Conservation (phyloP, 2,329 filamentous ascomycete genomes). For the Fusarium cicatricum region DNA sequence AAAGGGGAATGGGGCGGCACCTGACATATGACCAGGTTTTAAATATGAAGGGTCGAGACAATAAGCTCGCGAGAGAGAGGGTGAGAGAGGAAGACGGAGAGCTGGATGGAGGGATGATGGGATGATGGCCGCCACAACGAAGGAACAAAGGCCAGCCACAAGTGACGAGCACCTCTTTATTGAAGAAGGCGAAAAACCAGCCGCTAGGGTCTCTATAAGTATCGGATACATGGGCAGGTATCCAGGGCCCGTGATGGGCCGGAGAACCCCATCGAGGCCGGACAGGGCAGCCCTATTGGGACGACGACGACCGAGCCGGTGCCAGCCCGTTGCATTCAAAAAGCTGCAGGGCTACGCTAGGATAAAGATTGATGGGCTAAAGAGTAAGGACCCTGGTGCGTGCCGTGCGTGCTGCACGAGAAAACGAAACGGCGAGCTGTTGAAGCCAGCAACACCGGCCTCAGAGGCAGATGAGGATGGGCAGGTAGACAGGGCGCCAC, state of each 20-base stretch:
- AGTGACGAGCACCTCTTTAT: constrained; percentile 20
- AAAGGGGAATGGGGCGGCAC: constrained; percentile 28
- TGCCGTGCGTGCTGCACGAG: constrained; percentile 32
- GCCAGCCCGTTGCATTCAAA: constrained; percentile 17
- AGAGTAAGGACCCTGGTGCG: constrained; percentile 18
- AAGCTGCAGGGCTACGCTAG: constrained; percentile 34
- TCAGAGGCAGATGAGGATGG: constrained; percentile 15
- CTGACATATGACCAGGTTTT: constrained; percentile 34
- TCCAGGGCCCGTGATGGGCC: constrained; percentile 17
- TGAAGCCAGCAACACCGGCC: constrained; percentile 9
- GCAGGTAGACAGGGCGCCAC: constrained; percentile 29
- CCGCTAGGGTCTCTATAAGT: constrained; percentile 35
- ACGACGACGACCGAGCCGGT: constrained; percentile 25
- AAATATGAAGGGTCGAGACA: constrained; percentile 22
- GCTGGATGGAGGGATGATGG: background rate
- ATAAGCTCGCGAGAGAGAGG: constrained; percentile 32
- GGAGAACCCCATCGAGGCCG: constrained; percentile 31
- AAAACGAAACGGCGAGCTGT: constrained; percentile 28
- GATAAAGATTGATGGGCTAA: constrained; percentile 28
- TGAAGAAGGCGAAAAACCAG: constrained; percentile 29
- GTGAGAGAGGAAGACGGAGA: too few species aligned
- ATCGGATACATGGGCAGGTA: constrained; percentile 36
- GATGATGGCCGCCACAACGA: constrained; percentile 24
- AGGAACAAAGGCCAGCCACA: constrained; percentile 32
- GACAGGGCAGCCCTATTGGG: constrained; percentile 37